These are phyloP conservation scores for Teunomyces kruisii DNA, from an alignment of 805 yeast species.

Conservation along the genomic window DNA sequence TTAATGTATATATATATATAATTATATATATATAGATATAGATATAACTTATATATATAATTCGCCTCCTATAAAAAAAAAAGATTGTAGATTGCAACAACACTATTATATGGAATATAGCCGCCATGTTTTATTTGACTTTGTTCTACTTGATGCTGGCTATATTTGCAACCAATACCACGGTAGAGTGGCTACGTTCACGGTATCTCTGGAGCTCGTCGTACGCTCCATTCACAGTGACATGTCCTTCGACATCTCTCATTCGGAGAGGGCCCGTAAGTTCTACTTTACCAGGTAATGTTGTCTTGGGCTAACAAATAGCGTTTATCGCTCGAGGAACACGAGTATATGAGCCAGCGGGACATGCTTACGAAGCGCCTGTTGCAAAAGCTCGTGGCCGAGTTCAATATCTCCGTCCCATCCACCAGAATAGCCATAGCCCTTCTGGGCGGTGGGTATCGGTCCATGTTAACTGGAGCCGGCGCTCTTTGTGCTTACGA, in stretches of 20 bases:
- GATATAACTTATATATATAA: slow-evolving; percentile 5
- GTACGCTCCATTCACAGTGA: slow-evolving; percentile 26
- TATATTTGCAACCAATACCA: not conserved
- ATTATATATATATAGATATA: slow-evolving; percentile 6
- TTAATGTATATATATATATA: slow-evolving; percentile 3
- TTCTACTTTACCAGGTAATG: not conserved
- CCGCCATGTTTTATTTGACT: slow-evolving; percentile 4
- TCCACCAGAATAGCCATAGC: slow-evolving; percentile 38
- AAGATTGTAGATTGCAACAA: not conserved
- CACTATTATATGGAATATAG: too few relatives aligned
- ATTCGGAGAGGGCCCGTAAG: slow-evolving; percentile 21
- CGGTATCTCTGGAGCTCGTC: slow-evolving; percentile 10
- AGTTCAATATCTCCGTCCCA: slow-evolving; percentile 33
- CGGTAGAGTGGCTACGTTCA: not conserved
- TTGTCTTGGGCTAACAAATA: slow-evolving; percentile 11
- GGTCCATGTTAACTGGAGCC: slow-evolving; percentile 61
- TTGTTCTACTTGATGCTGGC: not conserved
- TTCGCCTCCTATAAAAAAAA: slow-evolving; percentile 1
- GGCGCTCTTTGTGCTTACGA: slow-evolving; percentile 57
- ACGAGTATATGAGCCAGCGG: slow-evolving; percentile 28
- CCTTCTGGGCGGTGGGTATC: slow-evolving; percentile 53
- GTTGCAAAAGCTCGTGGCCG: slow-evolving; percentile 25
- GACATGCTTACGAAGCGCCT: slow-evolving; percentile 27
- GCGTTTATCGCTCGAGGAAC: slow-evolving; percentile 19
- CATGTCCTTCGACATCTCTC: slow-evolving; percentile 21